Percentiles rank a stretch among this genome's conserved stretches.
These are phyloP conservation scores for Geranium rotundifolium DNA, from an alignment of 345 rosid species.

Conservation along the genomic window DNA sequence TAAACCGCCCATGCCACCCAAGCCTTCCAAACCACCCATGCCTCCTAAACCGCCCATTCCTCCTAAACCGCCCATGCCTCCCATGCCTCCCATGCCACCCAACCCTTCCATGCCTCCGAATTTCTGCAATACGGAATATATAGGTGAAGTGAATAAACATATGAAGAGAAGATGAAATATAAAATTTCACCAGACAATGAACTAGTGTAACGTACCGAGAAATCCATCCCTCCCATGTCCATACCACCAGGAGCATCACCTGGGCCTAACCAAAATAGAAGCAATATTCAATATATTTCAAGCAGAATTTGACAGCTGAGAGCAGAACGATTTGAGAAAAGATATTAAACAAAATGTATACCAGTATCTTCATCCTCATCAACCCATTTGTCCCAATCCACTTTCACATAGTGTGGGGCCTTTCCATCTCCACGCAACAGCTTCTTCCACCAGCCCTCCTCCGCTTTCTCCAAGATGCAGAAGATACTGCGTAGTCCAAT, in stretches of 20 bases:
- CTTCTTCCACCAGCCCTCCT: slow-evolving; percentile 67
- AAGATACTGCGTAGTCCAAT: slow-evolving; percentile 59
- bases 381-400: slow-evolving; percentile 93
- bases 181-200: neutral
- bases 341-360: neutral
- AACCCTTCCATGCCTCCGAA: slow-evolving; percentile 25
- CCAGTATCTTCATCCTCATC: slow-evolving; percentile 59
- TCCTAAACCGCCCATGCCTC: slow-evolving; percentile 30
- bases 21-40: slow-evolving; percentile 23
- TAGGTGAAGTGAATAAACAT: too few species aligned
- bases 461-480: slow-evolving; percentile 68
- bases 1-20: slow-evolving; percentile 36
- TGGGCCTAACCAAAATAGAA: neutral
- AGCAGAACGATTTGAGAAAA: neutral
- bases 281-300: neutral
- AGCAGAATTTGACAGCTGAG: neutral
- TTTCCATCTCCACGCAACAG: slow-evolving; percentile 52
- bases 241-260: slow-evolving; percentile 38
- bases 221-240: slow-evolving; percentile 68
- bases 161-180: neutral
- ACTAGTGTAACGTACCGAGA: slow-evolving; percentile 38
- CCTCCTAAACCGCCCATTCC: slow-evolving; percentile 27
- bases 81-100: slow-evolving; percentile 28
- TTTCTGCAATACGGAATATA: slow-evolving; percentile 17
- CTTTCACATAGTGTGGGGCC: slow-evolving; percentile 66